Evolutionary conservation across 805 yeast genomes (phyloP).

Genomic region (Candida pseudoglaebosa): DNA sequence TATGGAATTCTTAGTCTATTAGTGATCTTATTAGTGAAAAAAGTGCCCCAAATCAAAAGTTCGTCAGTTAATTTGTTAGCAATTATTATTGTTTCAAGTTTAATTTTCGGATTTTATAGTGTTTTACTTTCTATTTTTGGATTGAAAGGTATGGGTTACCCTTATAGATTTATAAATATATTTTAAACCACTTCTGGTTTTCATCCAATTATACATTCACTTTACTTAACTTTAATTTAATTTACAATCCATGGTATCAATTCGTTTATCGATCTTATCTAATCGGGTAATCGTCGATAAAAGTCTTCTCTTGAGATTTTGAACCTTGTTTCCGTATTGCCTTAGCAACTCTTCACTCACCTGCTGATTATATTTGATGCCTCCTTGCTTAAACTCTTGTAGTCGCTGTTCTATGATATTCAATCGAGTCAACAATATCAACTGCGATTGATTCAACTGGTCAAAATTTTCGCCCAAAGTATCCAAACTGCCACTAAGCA

Average conservation of each 20-base stretch:
- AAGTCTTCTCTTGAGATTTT: conserved; percentile 30
- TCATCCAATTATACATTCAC: background rate
- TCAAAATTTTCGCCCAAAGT: conserved; percentile 47
- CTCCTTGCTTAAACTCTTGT: conserved; percentile 17
- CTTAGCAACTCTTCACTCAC: conserved; percentile 18
- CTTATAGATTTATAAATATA: conserved; percentile 48
- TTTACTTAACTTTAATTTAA: background rate
- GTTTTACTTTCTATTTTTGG: conserved; percentile 62
- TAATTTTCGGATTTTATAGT: conserved; percentile 58
- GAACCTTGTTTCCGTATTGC: conserved; percentile 19
- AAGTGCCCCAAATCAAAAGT: conserved; percentile 47
- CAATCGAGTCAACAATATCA: conserved; percentile 48
- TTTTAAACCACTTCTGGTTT: conserved; percentile 4
- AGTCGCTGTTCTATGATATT: conserved; percentile 38
- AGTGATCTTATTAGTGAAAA: conserved; percentile 54
- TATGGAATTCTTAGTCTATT: conserved; percentile 67
- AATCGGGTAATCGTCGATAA: conserved; percentile 24
- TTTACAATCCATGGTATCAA: conserved; percentile 19
- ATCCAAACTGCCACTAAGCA: conserved; percentile 53
- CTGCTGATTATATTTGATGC: conserved; percentile 11
- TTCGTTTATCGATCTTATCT: conserved; percentile 32
- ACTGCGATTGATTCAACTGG: conserved; percentile 53
- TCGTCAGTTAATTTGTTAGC: conserved; percentile 47
- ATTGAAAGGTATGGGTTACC: conserved; percentile 72
- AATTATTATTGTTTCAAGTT: conserved; percentile 39